phyloP scores from a whole-genome alignment of 495 filamentous ascomycete genomes.

The Tuber aestivum region DNA sequence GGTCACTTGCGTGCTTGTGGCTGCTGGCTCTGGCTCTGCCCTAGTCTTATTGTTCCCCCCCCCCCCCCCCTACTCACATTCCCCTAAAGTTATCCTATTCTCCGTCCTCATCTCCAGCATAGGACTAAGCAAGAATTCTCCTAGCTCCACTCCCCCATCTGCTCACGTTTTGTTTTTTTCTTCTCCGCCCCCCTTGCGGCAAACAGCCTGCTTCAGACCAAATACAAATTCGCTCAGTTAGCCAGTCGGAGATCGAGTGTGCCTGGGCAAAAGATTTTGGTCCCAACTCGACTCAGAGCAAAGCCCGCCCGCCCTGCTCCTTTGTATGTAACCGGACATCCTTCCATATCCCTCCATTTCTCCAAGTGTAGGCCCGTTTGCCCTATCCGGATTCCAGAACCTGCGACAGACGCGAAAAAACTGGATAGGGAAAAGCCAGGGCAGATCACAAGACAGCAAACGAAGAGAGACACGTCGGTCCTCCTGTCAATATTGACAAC shows the following conservation, averaged over 20 bases:
- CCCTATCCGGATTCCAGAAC: slow-evolving; percentile 27
- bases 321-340: slow-evolving; percentile 32
- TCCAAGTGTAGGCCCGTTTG: slow-evolving; percentile 32
- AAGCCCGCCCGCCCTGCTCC: slow-evolving; percentile 15
- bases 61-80: slow-evolving; percentile 5
- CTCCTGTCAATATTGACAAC: slow-evolving; percentile 31
- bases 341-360: slow-evolving; percentile 30
- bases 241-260: slow-evolving; percentile 33
- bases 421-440: slow-evolving; percentile 26
- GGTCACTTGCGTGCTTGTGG: slow-evolving; percentile 33
- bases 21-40: no score
- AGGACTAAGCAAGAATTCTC: slow-evolving; percentile 3
- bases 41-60: no score
- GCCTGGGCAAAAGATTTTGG: slow-evolving; percentile 30
- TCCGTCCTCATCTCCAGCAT: slow-evolving; percentile 26
- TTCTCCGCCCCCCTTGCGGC: slow-evolving; percentile 11
- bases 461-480: slow-evolving; percentile 33
- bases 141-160: slow-evolving; percentile 21
- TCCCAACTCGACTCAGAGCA: slow-evolving; percentile 28
- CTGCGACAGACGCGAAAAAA: slow-evolving; percentile 30
- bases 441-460: slow-evolving; percentile 30
- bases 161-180: slow-evolving; percentile 29
- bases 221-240: slow-evolving; percentile 37
- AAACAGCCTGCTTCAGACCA: slow-evolving; percentile 29
- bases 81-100: slow-evolving; percentile 23